Evolutionary conservation across 768 basidiomycete genomes (phyloP), one percentile per base, ranked within the genome.

Genomic region (Leucocoprinus sp.): DNA sequence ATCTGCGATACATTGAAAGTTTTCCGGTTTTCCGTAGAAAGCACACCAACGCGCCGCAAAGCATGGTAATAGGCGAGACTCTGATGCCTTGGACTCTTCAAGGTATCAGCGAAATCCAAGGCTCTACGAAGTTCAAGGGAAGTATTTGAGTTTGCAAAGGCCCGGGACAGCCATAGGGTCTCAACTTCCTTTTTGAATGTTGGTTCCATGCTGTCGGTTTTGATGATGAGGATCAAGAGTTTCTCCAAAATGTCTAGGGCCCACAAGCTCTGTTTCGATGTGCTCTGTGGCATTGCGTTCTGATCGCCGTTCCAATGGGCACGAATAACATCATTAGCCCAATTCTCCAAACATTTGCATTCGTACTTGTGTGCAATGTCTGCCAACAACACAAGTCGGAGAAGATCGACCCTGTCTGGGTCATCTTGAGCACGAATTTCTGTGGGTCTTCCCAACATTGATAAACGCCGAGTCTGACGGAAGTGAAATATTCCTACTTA

Each of bases 361-460:
- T 26, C 34, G n/a, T 43, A 43, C 22, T 43, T 43, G 23, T 43
- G 42, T 4, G 42, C 4, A 9, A 43, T 35, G 5, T 27, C 14
- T 8, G 35, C 43, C 17, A 44, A n/a, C 8, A 18, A 12, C 6
- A 44, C 9, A 9, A 44, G 35, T 12, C 43, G 43, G 5, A 36
- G 9, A 11, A 44, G 23, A 14, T 37, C 24, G n/a, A 26, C 43
- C n/a, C 2, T 37, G 5, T 17, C 8, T 6, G 26, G 33, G 8
- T 35, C 33, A 2, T 35, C 33, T 34, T 43, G 42, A n/a, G 34
- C 17, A 8, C 43, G 17, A 26, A 44, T 37, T n/a, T 44, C 43
- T 1, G 11, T 8, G 8, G 43, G 43, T 5, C 43, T 44, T 44
- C 8, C 4, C 2, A 28, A 17, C 4, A 1, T 5, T 17, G 22